A percentile compares a stretch with the other conserved stretches of the same genome.
These are phyloP conservation scores for Diospyros lotus DNA, from an alignment of 148 eudicot genomes.

Conservation along the genomic window DNA sequence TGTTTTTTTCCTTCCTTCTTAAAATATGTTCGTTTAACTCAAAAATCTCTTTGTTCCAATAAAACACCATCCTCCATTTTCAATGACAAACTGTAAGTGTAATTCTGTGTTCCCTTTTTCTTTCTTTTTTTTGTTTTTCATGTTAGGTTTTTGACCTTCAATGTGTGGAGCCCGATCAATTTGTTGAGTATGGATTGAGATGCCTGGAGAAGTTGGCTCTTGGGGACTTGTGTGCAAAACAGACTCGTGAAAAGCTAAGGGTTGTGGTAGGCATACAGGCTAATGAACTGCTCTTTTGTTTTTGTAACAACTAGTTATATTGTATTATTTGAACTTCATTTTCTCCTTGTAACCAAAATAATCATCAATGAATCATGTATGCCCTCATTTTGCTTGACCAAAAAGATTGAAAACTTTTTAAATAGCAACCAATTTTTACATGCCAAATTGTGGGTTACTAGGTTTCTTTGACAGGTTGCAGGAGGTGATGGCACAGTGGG, in stretches of 20 bases:
- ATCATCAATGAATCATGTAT: neutral
- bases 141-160: conserved; percentile 75
- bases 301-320: neutral
- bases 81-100: neutral
- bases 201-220: conserved; percentile 79
- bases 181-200: conserved; percentile 67
- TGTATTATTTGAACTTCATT: neutral
- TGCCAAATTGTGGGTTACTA: neutral
- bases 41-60: neutral
- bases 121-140: neutral
- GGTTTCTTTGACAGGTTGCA: conserved; percentile 55
- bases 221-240: conserved; percentile 67
- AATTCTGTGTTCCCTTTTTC: neutral
- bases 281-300: conserved; percentile 4
- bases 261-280: conserved; percentile 56
- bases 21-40: neutral
- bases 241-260: conserved; percentile 62
- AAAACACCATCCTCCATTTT: neutral
- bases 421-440: neutral
- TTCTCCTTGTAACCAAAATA: neutral
- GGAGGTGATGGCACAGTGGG: conserved; percentile 97
- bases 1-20: too few relatives aligned
- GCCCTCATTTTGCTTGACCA: neutral
- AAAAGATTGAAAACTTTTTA: too few relatives aligned
- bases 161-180: conserved; percentile 72